phyloP scores from a whole-genome alignment of 2,329 filamentous ascomycete species.

The Pochonia chlamydosporia region DNA sequence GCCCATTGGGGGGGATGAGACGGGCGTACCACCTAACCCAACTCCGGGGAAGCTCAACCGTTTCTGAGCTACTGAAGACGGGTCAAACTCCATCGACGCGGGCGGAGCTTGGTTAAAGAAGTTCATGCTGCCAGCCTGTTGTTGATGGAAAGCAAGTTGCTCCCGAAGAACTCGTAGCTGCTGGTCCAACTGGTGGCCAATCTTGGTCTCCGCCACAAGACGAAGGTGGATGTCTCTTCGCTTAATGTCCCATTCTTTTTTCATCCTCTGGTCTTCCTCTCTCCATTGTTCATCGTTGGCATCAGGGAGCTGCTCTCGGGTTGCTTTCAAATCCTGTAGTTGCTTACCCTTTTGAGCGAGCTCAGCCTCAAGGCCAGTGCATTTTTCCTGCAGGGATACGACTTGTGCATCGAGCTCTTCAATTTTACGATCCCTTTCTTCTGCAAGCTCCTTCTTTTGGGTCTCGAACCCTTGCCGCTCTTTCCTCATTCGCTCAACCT shows the following conservation, averaged over 20 bases:
- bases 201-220: constrained; percentile 41
- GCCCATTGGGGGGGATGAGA: constrained; percentile 6
- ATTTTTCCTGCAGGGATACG: constrained; percentile 57
- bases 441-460: constrained; percentile 45
- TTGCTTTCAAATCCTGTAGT: constrained; percentile 68
- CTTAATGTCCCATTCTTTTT: constrained; percentile 49
- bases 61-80: constrained; percentile 34
- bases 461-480: constrained; percentile 48
- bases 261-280: constrained; percentile 44
- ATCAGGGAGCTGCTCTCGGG: constrained; percentile 57
- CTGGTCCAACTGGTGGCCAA: constrained; percentile 38
- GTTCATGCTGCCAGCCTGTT: constrained; percentile 35
- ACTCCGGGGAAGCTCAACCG: constrained; percentile 29
- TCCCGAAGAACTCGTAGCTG: constrained; percentile 40
- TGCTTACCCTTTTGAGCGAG: constrained; percentile 61
- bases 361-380: constrained; percentile 62
- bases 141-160: constrained; percentile 36
- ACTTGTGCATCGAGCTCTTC: constrained; percentile 50
- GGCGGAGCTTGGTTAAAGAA: constrained; percentile 42
- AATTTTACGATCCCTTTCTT: constrained; percentile 46
- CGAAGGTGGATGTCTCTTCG: constrained; percentile 47
- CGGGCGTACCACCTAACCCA: constrained; percentile 1
- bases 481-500: constrained; percentile 52
- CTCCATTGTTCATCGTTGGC: constrained; percentile 55
- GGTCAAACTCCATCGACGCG: constrained; percentile 43